Conservation (phyloP, 495 filamentous ascomycete species). For the Cairneyella variabilis region DNA sequence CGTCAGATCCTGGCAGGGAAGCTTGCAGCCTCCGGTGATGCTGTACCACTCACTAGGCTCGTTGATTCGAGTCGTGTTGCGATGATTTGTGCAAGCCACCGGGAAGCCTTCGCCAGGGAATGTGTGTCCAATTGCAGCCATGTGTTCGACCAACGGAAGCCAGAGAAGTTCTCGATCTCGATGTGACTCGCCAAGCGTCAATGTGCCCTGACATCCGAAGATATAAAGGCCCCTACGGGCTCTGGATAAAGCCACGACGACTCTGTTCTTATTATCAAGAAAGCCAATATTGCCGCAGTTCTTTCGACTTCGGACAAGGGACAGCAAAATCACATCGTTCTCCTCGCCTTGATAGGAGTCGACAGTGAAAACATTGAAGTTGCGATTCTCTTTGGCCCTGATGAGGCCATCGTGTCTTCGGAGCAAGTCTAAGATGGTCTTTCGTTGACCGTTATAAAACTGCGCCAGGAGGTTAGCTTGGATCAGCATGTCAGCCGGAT, state of each 20-base stretch:
- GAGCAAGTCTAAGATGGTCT: slow-evolving; percentile 52
- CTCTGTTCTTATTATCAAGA: slow-evolving; percentile 67
- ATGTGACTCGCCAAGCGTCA: slow-evolving; percentile 4
- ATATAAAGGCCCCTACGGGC: slow-evolving; percentile 83
- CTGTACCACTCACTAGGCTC: slow-evolving; percentile 49
- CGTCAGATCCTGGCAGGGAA: slow-evolving; percentile 41
- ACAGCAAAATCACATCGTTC: slow-evolving; percentile 81
- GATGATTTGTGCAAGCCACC: slow-evolving; percentile 38
- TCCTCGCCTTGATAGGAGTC: slow-evolving; percentile 96
- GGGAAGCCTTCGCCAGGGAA: slow-evolving; percentile 20
- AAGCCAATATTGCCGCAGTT: slow-evolving; percentile 62
- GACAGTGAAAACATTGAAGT: slow-evolving; percentile 74
- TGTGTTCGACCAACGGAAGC: slow-evolving; percentile 11
- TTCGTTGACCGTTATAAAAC: slow-evolving; percentile 87
- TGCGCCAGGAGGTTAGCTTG: slow-evolving; percentile 4
- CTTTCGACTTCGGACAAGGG: slow-evolving; percentile 72
- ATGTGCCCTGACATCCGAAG: slow-evolving; percentile 61
- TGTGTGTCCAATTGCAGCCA: slow-evolving; percentile 3
- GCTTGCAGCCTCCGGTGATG: slow-evolving; percentile 56
- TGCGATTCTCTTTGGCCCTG: slow-evolving; percentile 13
- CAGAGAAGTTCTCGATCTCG: slow-evolving; percentile 31
- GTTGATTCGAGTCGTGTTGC: slow-evolving; percentile 4
- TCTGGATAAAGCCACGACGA: slow-evolving; percentile 85
- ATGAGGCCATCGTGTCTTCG: slow-evolving; percentile 46
- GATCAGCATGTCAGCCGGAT: background rate